Conservation (phyloP, 1,284 basidiomycete species). For the Heliocybe sulcata region DNA sequence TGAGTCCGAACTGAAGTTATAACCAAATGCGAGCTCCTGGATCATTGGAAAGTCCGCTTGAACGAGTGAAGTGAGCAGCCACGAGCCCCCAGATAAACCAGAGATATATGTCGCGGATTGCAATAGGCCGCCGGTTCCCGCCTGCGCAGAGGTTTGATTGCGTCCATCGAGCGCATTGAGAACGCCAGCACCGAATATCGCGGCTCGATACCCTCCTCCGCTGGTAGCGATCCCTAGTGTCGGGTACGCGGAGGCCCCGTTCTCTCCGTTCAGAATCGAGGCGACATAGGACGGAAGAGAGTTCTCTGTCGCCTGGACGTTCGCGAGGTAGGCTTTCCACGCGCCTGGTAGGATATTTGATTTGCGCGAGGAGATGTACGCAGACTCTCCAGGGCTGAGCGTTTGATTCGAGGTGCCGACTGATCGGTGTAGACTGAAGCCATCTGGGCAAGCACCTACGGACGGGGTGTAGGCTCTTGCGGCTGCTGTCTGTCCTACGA, state of each 20-base stretch:
- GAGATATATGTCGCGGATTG: conserved; percentile 58
- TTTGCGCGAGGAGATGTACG: conserved; percentile 16
- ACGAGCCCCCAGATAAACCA: conserved; percentile 62
- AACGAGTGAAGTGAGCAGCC: conserved; percentile 49
- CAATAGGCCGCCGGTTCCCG: conserved; percentile 58
- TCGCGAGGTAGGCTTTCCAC: conserved; percentile 22
- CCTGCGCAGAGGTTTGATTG: conserved; percentile 41
- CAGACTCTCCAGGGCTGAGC: conserved; percentile 16
- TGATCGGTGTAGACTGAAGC: background rate
- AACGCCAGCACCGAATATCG: conserved; percentile 52
- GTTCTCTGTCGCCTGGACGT: conserved; percentile 21
- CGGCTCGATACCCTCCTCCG: conserved; percentile 53
- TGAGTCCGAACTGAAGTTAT: conserved; percentile 26
- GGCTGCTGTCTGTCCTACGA: background rate
- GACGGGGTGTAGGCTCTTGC: background rate
- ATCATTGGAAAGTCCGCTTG: conserved; percentile 53
- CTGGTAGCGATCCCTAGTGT: conserved; percentile 51
- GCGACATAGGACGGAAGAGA: conserved; percentile 27
- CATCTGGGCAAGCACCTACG: background rate
- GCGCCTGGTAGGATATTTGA: conserved; percentile 17
- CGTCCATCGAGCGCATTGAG: conserved; percentile 53
- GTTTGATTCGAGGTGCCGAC: conserved; percentile 9
- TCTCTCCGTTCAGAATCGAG: conserved; percentile 20
- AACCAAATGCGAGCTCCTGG: conserved; percentile 46
- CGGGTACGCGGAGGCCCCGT: conserved; percentile 26